Evolutionary conservation across 495 filamentous ascomycete genomes (phyloP).

Genomic region (Neurospora sp.): DNA sequence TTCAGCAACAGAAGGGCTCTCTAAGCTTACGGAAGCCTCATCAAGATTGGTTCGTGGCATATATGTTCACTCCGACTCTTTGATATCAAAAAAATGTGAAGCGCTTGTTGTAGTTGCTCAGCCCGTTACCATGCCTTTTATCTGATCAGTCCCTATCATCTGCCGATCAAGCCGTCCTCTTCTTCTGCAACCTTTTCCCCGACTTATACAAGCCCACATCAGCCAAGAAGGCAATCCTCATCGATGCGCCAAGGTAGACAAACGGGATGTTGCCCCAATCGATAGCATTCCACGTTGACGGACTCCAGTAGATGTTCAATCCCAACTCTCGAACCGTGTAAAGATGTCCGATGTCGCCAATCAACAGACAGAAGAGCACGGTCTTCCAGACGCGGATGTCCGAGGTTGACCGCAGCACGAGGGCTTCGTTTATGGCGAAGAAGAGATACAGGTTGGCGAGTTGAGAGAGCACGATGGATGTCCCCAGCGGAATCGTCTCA

Average conservation of each 20-base stretch:
- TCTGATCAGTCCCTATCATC: not conserved
- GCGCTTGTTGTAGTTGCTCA: not conserved
- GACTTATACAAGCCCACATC: slow-evolving; percentile 36
- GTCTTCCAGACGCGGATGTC: slow-evolving; percentile 56
- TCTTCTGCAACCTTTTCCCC: slow-evolving; percentile 8
- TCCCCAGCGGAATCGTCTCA: slow-evolving; percentile 26
- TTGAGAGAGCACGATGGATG: slow-evolving; percentile 49
- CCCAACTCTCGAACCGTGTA: slow-evolving; percentile 45
- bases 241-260: slow-evolving; percentile 48
- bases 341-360: slow-evolving; percentile 62
- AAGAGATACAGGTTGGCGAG: slow-evolving; percentile 56
- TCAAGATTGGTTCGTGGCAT: not conserved
- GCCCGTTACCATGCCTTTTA: not conserved
- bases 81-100: not conserved
- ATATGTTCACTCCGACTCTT: not conserved
- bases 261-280: slow-evolving; percentile 56
- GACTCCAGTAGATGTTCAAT: slow-evolving; percentile 43
- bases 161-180: slow-evolving; percentile 9
- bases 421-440: slow-evolving; percentile 59
- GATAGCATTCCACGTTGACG: slow-evolving; percentile 51
- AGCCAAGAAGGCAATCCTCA: slow-evolving; percentile 45
- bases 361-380: slow-evolving; percentile 48
- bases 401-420: slow-evolving; percentile 52
- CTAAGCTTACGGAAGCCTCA: not conserved
- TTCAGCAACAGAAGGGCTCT: not conserved